Percentiles rank a stretch among this genome's conserved stretches.
These are phyloP conservation scores for Barnettozyma pratensis DNA, from an alignment of 805 yeast genomes.

Conservation along the genomic window DNA sequence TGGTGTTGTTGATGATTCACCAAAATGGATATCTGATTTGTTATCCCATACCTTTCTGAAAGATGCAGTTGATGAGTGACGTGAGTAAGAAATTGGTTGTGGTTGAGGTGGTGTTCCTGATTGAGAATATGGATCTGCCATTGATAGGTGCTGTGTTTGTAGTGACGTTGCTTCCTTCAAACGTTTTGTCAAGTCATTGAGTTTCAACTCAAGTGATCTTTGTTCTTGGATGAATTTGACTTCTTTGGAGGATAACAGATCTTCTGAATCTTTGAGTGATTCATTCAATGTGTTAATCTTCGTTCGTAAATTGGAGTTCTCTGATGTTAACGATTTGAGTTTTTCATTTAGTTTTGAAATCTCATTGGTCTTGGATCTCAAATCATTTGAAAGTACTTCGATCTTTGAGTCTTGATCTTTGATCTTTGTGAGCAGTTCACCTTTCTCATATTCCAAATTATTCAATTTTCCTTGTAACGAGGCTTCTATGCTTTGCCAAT, in stretches of 20 bases:
- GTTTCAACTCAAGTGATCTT: conserved; percentile 14
- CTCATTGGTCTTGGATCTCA: conserved; percentile 20
- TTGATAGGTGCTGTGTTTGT: conserved; percentile 15
- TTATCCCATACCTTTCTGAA: conserved; percentile 22
- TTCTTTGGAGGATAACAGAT: conserved; percentile 17
- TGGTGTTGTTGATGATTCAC: conserved; percentile 47
- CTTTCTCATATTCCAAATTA: conserved; percentile 39
- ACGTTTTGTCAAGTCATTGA: conserved; percentile 16
- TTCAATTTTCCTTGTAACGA: conserved; percentile 47
- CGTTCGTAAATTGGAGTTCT: conserved; percentile 16
- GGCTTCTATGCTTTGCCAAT: conserved; percentile 79
- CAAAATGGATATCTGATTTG: conserved; percentile 31
- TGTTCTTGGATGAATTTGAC: conserved; percentile 15
- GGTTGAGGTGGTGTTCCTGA: neutral
- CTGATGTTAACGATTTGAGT: conserved; percentile 24
- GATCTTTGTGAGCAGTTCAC: conserved; percentile 29
- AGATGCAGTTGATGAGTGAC: conserved; percentile 18
- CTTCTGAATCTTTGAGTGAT: conserved; percentile 24
- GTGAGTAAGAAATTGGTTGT: conserved; percentile 6
- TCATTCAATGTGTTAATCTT: conserved; percentile 20
- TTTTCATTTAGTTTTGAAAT: conserved; percentile 17
- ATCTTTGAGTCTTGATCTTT: conserved; percentile 19
- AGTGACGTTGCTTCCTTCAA: conserved; percentile 9
- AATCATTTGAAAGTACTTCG: conserved; percentile 28
- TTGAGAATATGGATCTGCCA: conserved; percentile 5